A percentile compares a stretch with the other conserved stretches of the same genome.
These are phyloP conservation scores for Saururus chinensis DNA, from an alignment of 164 flowering plant species.

Conservation along the genomic window DNA sequence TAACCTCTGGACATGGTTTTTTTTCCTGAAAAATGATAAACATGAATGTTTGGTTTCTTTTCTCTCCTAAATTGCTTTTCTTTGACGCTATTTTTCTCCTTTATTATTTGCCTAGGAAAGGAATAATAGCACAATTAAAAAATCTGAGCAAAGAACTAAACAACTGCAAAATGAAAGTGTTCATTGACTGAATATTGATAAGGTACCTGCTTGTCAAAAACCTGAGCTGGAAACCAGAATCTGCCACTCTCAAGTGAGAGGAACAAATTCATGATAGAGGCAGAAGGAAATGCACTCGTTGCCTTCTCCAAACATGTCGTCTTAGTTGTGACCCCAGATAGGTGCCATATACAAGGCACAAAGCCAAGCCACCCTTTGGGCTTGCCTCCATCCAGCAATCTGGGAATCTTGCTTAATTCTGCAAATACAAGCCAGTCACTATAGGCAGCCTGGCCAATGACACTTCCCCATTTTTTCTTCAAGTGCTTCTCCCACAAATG, in stretches of 20 bases:
- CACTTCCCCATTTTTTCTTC: constrained; percentile 74
- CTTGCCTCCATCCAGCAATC: constrained; percentile 16
- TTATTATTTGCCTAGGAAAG: not conserved
- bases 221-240: constrained; percentile 92
- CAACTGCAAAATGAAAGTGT: not conserved
- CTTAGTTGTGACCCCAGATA: constrained; percentile 36
- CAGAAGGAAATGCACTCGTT: constrained; percentile 27
- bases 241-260: constrained; percentile 67
- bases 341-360: constrained; percentile 37
- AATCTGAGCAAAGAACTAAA: not conserved
- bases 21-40: not conserved
- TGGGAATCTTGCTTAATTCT: constrained; percentile 27
- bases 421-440: constrained; percentile 61
- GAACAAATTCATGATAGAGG: constrained; percentile 65
- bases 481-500: constrained; percentile 75
- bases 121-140: not conserved
- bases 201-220: constrained; percentile 81
- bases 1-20: not conserved
- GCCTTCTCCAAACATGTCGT: constrained; percentile 7
- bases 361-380: constrained; percentile 18
- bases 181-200: not conserved
- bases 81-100: no score
- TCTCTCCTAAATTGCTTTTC: no score
- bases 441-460: constrained; percentile 59
- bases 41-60: no score